phyloP scores from a whole-genome alignment of 257 asterid species.

The Lantana camara region DNA sequence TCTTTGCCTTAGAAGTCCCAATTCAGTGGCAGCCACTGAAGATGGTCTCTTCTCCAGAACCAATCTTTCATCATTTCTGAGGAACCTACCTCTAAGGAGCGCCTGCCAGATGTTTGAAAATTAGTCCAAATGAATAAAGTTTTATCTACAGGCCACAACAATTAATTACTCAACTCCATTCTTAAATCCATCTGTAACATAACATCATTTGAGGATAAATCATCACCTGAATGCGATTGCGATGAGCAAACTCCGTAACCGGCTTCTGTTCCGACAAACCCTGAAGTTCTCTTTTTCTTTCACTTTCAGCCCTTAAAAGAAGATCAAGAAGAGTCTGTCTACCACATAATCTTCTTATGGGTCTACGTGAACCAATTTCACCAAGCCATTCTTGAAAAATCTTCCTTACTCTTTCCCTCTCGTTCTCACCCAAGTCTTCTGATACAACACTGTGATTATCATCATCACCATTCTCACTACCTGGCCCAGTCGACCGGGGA shows the following conservation, averaged over 20 bases:
- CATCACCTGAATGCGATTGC: slow-evolving; percentile 92
- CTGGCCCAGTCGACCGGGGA: slow-evolving; percentile 37
- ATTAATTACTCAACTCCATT: no score
- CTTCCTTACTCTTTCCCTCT: slow-evolving; percentile 78
- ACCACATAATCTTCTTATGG: slow-evolving; percentile 74
- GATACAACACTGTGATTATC: slow-evolving; percentile 56
- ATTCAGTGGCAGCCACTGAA: slow-evolving; percentile 66
- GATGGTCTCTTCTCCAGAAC: slow-evolving; percentile 55
- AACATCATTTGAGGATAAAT: background rate
- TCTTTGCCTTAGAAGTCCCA: slow-evolving; percentile 73
- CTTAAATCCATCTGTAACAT: no score
- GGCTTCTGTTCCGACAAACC: slow-evolving; percentile 56
- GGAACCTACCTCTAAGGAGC: slow-evolving; percentile 77
- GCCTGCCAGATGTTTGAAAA: slow-evolving; percentile 50
- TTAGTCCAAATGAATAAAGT: slow-evolving; percentile 21
- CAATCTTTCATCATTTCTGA: slow-evolving; percentile 57
- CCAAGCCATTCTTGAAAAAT: slow-evolving; percentile 78
- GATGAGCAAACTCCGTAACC: slow-evolving; percentile 79
- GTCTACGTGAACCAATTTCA: slow-evolving; percentile 51
- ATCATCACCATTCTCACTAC: slow-evolving; percentile 44
- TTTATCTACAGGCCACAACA: no score
- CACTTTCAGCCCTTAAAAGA: slow-evolving; percentile 68
- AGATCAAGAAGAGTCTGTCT: slow-evolving; percentile 93
- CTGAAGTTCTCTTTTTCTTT: slow-evolving; percentile 68
- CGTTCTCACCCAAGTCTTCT: slow-evolving; percentile 74